phyloP scores from a whole-genome alignment of 352 stramenopile species.

The Globisporangium radiosum region DNA sequence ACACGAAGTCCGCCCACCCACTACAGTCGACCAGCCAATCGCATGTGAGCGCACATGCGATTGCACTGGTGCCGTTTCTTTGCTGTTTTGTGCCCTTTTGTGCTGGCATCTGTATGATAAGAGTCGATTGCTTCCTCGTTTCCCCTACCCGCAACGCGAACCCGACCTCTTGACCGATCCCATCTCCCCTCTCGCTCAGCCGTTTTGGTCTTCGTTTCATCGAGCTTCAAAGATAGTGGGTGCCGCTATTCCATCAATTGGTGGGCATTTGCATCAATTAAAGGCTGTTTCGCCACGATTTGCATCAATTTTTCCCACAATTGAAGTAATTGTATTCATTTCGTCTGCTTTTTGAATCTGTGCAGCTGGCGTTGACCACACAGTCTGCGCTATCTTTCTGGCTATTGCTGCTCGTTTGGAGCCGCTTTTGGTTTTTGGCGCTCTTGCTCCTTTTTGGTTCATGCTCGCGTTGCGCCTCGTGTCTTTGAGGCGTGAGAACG shows the following conservation, averaged over 20 bases:
- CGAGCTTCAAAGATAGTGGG: too few species aligned
- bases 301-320: too few species aligned
- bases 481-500: slow-evolving; percentile 2
- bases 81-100: not conserved
- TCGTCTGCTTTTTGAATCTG: too few species aligned
- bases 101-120: not conserved
- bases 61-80: slow-evolving; percentile 7
- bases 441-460: slow-evolving; percentile 5
- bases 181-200: slow-evolving; percentile 1
- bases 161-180: slow-evolving; percentile 1
- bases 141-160: not conserved
- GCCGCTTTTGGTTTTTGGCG: too few species aligned
- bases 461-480: not conserved
- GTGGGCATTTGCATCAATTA: too few species aligned
- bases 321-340: too few species aligned
- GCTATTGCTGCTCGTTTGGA: too few species aligned
- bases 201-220: not conserved
- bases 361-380: too few species aligned
- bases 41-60: not conserved
- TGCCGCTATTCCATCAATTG: too few species aligned
- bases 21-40: not conserved
- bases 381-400: too few species aligned
- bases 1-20: not conserved
- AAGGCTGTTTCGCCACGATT: too few species aligned
- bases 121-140: not conserved